Base-by-base conservation (phyloP, 768 basidiomycete species). In the Kwoniella sp. region DNA sequence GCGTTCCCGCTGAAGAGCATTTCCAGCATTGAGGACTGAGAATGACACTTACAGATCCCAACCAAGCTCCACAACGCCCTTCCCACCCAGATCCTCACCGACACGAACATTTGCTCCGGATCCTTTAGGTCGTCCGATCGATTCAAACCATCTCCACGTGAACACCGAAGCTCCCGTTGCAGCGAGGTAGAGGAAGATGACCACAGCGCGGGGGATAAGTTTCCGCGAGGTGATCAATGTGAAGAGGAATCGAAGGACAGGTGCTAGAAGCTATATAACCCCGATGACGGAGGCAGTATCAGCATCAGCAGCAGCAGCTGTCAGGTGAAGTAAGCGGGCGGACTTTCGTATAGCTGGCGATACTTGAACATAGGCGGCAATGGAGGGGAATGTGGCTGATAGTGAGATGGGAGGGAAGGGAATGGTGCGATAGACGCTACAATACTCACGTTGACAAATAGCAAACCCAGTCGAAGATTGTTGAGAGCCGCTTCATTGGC, bases 1-100 rank as follows among this genome's bases (percentile, higher is more conserved):
- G 17, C 40, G 40, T 9, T 44, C 40, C 3, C 17, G 3, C 40
- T 9, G 10, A 44, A 9, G 17, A 4, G 17, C 40, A 44, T 3
- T 44, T 9, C 3, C 8, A 44, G 40, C n/a, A n/a, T n/a, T n/a
- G n/a, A 19, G 10, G 13, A 33, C 13, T 6, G 33, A n/a, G 1
- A 44, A 22, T 49, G 44, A 10, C 51, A 76, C 78, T 62, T 48
- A 79, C 78, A 77, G 36, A 63, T 79, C 78, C 78, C 78, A 79
- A 1, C 60, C 73, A 44, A 75, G 69, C 44, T 79, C 78, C 26
- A 78, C 61, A 1, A 79, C 55, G 1, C 78, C 78, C 44, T 68
- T 67, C 4, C 69, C 77, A 51, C 62, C 68, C 29, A 79, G 56
- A 71, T 79, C 78, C n/a, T 75, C 74, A 6, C 73, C 78, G 17